Conservation (phyloP, 441 rosid genomes). For the Gossypium schwendimanii region DNA sequence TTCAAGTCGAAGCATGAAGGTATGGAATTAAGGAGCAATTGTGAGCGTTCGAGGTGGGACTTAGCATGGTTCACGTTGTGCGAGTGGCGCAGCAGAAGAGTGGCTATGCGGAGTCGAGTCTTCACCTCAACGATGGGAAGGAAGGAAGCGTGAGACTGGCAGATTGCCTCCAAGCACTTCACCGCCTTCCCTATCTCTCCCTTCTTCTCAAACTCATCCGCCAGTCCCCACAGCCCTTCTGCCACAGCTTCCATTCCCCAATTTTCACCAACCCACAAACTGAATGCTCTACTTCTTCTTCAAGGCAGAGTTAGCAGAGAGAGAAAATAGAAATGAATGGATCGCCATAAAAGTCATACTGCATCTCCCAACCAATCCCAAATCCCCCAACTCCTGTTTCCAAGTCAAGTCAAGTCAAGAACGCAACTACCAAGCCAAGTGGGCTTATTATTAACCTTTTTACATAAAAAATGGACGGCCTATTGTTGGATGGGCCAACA, state of each 20-base stretch:
- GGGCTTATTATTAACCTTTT: background rate
- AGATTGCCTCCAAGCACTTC: slow-evolving; percentile 85
- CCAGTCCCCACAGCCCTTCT: slow-evolving; percentile 88
- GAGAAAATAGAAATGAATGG: background rate
- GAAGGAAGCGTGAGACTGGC: slow-evolving; percentile 64
- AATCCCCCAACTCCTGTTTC: background rate
- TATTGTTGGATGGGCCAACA: background rate
- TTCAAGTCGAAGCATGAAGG: slow-evolving; percentile 88
- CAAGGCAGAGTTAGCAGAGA: background rate
- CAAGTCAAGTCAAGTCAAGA: background rate
- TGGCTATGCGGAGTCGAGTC: slow-evolving; percentile 72
- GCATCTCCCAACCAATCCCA: background rate
- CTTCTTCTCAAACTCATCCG: slow-evolving; percentile 65
- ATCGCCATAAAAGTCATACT: background rate
- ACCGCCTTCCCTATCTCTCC: slow-evolving; percentile 72
- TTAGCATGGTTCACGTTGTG: slow-evolving; percentile 81
- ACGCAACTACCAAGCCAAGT: background rate
- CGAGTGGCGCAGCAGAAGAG: slow-evolving; percentile 69
- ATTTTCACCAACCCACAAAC: background rate
- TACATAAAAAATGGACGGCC: background rate
- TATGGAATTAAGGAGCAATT: slow-evolving; percentile 65
- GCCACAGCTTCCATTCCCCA: slow-evolving; percentile 65
- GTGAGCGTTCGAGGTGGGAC: slow-evolving; percentile 83
- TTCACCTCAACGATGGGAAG: slow-evolving; percentile 81
- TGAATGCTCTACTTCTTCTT: background rate